Evolutionary conservation across 257 asterid species (phyloP).

Genomic region (Solanum dulcamara): DNA sequence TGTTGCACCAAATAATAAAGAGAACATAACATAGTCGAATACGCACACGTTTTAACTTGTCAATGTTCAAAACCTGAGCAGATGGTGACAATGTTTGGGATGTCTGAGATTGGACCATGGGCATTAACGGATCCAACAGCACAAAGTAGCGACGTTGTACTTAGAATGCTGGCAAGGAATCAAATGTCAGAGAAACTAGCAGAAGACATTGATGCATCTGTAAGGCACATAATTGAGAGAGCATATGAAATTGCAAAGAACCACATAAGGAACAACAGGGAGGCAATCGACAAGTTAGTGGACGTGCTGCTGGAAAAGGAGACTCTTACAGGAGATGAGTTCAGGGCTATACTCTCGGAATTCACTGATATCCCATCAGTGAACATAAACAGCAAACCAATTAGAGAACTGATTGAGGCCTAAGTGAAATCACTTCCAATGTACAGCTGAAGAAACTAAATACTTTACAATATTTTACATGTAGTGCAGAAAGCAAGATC

Average conservation of each 20-base stretch:
- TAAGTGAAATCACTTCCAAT: background rate
- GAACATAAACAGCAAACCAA: constrained; percentile 16
- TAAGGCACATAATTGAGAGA: constrained; percentile 18
- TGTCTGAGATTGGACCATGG: constrained; percentile 79
- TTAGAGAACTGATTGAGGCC: constrained; percentile 40
- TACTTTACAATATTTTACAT: background rate
- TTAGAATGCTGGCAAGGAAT: constrained; percentile 65
- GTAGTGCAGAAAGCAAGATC: background rate
- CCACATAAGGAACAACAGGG: constrained; percentile 48
- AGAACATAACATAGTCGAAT: background rate
- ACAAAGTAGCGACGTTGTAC: constrained; percentile 56
- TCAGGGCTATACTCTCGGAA: constrained; percentile 43
- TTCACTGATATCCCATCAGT: constrained; percentile 30
- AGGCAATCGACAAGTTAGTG: constrained; percentile 49
- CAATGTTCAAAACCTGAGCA: background rate
- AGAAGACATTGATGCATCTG: constrained; percentile 45
- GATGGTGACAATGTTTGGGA: constrained; percentile 60
- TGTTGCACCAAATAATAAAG: background rate
- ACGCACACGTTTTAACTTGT: background rate
- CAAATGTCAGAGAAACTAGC: constrained; percentile 73
- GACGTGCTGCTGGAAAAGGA: constrained; percentile 62
- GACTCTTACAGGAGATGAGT: constrained; percentile 59
- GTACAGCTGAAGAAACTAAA: background rate
- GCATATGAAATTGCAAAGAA: constrained; percentile 46
- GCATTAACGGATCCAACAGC: constrained; percentile 35